These are phyloP conservation scores for Fraxinus ornus DNA, from an alignment of 305 asterid genomes.

Conservation along the genomic window DNA sequence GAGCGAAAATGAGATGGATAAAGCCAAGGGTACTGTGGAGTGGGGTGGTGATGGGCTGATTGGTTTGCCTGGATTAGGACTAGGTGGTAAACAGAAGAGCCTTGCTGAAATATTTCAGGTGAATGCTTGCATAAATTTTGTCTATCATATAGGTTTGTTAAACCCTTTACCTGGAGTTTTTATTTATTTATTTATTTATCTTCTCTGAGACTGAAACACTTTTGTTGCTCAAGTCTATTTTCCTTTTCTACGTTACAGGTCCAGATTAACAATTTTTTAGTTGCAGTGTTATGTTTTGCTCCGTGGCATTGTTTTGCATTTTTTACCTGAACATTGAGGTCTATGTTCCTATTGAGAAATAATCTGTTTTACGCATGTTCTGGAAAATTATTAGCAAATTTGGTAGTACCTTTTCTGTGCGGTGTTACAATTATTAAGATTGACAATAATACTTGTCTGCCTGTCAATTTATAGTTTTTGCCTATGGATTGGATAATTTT, in stretches of 20 bases:
- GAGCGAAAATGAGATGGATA: constrained; percentile 45
- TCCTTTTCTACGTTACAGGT: not conserved
- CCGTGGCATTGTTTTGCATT: constrained; percentile 4
- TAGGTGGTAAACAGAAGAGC: constrained; percentile 75
- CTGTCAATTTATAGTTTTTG: not conserved
- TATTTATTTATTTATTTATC: not conserved
- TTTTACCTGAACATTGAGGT: not conserved
- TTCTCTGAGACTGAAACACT: not conserved
- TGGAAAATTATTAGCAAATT: not conserved
- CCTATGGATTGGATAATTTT: not conserved
- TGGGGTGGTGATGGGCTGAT: constrained; percentile 47
- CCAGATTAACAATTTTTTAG: not conserved
- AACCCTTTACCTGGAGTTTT: constrained; percentile 2
- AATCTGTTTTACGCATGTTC: not conserved
- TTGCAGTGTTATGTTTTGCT: not conserved
- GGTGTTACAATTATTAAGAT: not conserved
- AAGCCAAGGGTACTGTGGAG: constrained; percentile 29
- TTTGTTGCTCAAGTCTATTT: not conserved
- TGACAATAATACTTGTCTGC: not conserved
- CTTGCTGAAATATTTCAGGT: constrained; percentile 91
- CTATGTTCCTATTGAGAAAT: not conserved
- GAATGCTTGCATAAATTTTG: constrained; percentile 17
- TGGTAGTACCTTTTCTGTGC: not conserved
- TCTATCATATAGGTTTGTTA: not conserved
- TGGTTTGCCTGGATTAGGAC: constrained; percentile 39